Evolutionary conservation across 345 rosid species (phyloP).

Genomic region (Mercurialis annua): DNA sequence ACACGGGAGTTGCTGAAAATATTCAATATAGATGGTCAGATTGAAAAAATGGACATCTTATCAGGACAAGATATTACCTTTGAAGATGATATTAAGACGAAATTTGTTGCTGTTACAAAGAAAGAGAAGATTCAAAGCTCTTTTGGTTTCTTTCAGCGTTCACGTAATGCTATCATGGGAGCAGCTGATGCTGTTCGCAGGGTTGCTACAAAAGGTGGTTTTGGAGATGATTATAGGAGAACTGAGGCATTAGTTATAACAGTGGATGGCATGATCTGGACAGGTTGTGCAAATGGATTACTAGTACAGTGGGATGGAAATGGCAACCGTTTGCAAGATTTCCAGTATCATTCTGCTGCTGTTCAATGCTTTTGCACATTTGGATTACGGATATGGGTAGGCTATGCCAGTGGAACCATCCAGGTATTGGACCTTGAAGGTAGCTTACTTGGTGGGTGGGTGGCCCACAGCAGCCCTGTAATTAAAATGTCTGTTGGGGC

Average conservation of each 20-base stretch:
- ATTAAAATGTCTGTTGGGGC: conserved; percentile 72
- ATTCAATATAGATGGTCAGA: conserved; percentile 85
- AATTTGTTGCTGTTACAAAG: conserved; percentile 59
- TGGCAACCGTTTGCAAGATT: conserved; percentile 78
- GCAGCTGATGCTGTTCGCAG: conserved; percentile 98
- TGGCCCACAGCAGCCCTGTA: conserved; percentile 79
- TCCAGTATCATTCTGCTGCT: conserved; percentile 54
- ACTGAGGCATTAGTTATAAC: conserved; percentile 77
- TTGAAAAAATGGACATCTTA: conserved; percentile 64
- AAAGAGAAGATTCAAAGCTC: conserved; percentile 63
- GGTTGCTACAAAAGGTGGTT: conserved; percentile 87
- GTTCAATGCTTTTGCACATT: conserved; percentile 78
- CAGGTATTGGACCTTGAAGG: conserved; percentile 89
- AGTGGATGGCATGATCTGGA: conserved; percentile 90
- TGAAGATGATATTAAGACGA: conserved; percentile 80
- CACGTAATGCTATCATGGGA: conserved; percentile 98
- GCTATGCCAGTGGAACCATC: conserved; percentile 79
- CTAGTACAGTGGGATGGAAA: conserved; percentile 89
- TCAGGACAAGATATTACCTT: conserved; percentile 19
- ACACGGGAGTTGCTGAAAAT: conserved; percentile 82
- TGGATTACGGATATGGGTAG: conserved; percentile 71
- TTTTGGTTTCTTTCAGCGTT: conserved; percentile 87
- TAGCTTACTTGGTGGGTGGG: conserved; percentile 69
- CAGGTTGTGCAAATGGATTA: conserved; percentile 76
- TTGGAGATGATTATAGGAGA: conserved; percentile 68